A percentile compares a stretch with the other conserved stretches of the same genome.
phyloP scores from a whole-genome alignment of 1,139 yeast species.

The Lodderomyces pseudojiufengensis region DNA sequence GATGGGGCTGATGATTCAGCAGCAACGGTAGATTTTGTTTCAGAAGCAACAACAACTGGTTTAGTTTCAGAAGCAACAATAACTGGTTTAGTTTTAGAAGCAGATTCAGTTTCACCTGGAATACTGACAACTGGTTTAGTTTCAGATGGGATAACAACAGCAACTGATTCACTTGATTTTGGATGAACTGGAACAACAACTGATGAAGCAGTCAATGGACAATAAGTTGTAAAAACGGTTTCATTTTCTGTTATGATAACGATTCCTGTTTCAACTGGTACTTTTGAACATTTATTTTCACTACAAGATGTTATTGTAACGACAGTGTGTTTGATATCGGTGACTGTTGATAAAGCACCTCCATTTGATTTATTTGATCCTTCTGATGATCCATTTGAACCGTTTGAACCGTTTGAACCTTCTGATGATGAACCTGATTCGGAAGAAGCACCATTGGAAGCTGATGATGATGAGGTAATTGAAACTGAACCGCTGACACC shows the following conservation, averaged over 20 bases:
- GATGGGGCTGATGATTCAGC: slow-evolving; percentile 7
- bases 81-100: slow-evolving; percentile 3
- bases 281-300: slow-evolving; percentile 28
- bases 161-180: slow-evolving; percentile 1
- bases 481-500: neutral
- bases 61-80: neutral
- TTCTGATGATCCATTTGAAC: neutral
- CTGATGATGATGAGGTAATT: neutral
- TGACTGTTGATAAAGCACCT: slow-evolving; percentile 26
- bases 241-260: slow-evolving; percentile 25
- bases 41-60: slow-evolving; percentile 1
- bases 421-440: neutral
- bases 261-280: slow-evolving; percentile 33
- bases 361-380: slow-evolving; percentile 5
- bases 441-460: slow-evolving; percentile 1
- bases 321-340: slow-evolving; percentile 25
- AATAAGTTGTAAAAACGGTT: slow-evolving; percentile 32
- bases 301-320: slow-evolving; percentile 50
- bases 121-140: slow-evolving; percentile 1
- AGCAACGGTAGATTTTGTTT: slow-evolving; percentile 1
- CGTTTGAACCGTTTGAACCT: neutral
- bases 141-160: slow-evolving; percentile 4
- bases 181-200: slow-evolving; percentile 8
- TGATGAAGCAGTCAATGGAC: slow-evolving; percentile 22
- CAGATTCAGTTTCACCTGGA: slow-evolving; percentile 2